Evolutionary conservation across 129 eudicot genomes (phyloP).

Genomic region (Smallanthus sonchifolius): DNA sequence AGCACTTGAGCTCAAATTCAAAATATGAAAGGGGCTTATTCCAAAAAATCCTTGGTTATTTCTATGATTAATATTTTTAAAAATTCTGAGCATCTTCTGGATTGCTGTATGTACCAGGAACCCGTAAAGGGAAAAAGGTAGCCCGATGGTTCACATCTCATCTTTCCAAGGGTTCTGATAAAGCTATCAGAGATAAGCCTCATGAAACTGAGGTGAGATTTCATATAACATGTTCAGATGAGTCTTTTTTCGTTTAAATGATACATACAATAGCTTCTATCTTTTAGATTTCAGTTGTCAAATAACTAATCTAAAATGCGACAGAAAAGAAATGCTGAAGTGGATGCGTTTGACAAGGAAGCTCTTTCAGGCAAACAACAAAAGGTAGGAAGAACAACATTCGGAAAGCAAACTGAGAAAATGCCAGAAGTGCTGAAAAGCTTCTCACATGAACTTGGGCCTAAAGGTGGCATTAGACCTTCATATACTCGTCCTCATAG

Average conservation of each 20-base stretch:
- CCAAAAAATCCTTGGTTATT: not conserved
- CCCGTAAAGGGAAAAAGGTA: slow-evolving; percentile 62
- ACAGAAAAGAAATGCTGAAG: slow-evolving; percentile 38
- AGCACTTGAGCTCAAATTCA: slow-evolving; percentile 5
- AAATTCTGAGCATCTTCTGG: slow-evolving; percentile 13
- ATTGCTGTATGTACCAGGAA: slow-evolving; percentile 44
- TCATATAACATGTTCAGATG: slow-evolving; percentile 23
- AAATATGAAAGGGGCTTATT: not conserved
- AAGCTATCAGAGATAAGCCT: slow-evolving; percentile 33
- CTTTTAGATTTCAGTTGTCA: not conserved
- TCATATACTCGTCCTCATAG: slow-evolving; percentile 63
- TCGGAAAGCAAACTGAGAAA: slow-evolving; percentile 41
- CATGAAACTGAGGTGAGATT: slow-evolving; percentile 49
- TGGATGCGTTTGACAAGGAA: slow-evolving; percentile 45
- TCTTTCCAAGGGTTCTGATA: slow-evolving; percentile 54
- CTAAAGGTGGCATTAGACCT: slow-evolving; percentile 71
- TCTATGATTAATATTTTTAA: not conserved
- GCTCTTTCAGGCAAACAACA: slow-evolving; percentile 37
- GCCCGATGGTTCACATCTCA: slow-evolving; percentile 67
- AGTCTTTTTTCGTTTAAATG: slow-evolving; percentile 10
- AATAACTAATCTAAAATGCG: slow-evolving; percentile 15
- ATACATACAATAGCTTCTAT: not conserved
- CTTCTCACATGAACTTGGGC: slow-evolving; percentile 89
- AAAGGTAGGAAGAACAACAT: slow-evolving; percentile 34
- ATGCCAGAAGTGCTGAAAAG: slow-evolving; percentile 62